A percentile compares a stretch with the other conserved stretches of the same genome.
Evolutionary conservation across 164 flowering plant species (phyloP).

Genomic region (Chimonanthus praecox): DNA sequence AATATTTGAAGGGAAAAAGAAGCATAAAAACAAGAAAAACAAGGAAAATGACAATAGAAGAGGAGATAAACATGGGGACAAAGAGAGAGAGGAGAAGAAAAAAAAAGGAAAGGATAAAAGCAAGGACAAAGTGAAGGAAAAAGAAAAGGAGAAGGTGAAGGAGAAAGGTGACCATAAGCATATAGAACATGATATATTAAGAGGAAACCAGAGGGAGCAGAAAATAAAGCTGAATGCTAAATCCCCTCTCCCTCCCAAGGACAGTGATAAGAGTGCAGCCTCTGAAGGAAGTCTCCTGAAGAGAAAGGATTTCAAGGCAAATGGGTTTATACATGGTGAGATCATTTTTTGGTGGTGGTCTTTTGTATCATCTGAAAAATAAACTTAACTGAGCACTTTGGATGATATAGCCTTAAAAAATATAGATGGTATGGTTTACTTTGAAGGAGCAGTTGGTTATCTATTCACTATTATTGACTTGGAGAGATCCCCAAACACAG

Average conservation of each 20-base stretch:
- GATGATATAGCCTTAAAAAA: too few species aligned
- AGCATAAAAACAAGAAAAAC: slow-evolving; percentile 17
- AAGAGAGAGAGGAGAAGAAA: slow-evolving; percentile 28
- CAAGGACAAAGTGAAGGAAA: slow-evolving; percentile 39
- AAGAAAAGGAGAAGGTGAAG: slow-evolving; percentile 38
- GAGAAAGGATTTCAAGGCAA: slow-evolving; percentile 48
- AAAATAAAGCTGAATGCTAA: slow-evolving; percentile 8
- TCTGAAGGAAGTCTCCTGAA: slow-evolving; percentile 37
- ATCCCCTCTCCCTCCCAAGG: slow-evolving; percentile 18
- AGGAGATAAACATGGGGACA: slow-evolving; percentile 24
- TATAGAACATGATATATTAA: slow-evolving; percentile 23
- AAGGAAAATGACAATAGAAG: slow-evolving; percentile 27
- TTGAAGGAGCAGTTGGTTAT: too few species aligned
- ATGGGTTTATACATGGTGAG: slow-evolving; percentile 75
- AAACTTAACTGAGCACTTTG: too few species aligned
- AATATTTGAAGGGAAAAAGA: slow-evolving; percentile 26
- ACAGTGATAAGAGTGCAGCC: slow-evolving; percentile 18
- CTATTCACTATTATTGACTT: too few species aligned
- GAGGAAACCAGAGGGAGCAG: slow-evolving; percentile 23
- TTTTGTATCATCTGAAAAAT: neutral
- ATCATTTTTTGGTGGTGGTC: slow-evolving; percentile 11
- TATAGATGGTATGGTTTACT: too few species aligned
- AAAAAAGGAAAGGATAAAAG: slow-evolving; percentile 33
- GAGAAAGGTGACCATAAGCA: slow-evolving; percentile 25
- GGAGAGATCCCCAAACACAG: too few species aligned